These are phyloP conservation scores for Tetrapisispora pingtungensis DNA, from an alignment of 805 yeast genomes.

Conservation along the genomic window DNA sequence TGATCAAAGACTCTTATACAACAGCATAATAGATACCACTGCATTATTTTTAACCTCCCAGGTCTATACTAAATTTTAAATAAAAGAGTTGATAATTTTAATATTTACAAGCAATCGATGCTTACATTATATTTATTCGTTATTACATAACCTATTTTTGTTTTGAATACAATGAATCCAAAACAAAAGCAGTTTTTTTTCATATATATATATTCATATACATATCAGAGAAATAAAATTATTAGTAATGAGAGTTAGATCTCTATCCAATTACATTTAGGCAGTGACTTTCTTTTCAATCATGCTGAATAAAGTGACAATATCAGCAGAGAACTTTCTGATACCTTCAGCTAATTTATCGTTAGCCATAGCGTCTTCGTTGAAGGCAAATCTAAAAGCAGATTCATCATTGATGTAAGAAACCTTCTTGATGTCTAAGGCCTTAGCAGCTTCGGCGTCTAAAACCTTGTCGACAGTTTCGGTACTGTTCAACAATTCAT, in stretches of 20 bases:
- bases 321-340: constrained; percentile 92
- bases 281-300: constrained; percentile 49
- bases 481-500: constrained; percentile 69
- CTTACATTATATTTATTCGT: constrained; percentile 2
- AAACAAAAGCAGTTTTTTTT: too few species aligned
- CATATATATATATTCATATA: too few species aligned
- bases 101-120: constrained; percentile 2
- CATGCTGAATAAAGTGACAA: constrained; percentile 62
- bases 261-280: constrained; percentile 17
- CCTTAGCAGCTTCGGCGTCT: constrained; percentile 53
- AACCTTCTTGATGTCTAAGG: constrained; percentile 51
- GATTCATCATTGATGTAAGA: constrained; percentile 79
- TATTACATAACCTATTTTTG: not conserved
- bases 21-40: not conserved
- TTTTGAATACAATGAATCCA: too few species aligned
- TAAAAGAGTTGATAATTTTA: too few species aligned
- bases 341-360: constrained; percentile 97
- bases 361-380: constrained; percentile 97
- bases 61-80: too few species aligned
- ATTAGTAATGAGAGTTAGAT: too few species aligned
- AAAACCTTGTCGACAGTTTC: constrained; percentile 75
- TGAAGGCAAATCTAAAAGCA: constrained; percentile 77
- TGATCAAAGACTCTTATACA: too few species aligned
- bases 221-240: too few species aligned
- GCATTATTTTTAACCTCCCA: too few species aligned